phyloP scores from a whole-genome alignment of 139 green algal genomes.

The Ulvella scutata region DNA sequence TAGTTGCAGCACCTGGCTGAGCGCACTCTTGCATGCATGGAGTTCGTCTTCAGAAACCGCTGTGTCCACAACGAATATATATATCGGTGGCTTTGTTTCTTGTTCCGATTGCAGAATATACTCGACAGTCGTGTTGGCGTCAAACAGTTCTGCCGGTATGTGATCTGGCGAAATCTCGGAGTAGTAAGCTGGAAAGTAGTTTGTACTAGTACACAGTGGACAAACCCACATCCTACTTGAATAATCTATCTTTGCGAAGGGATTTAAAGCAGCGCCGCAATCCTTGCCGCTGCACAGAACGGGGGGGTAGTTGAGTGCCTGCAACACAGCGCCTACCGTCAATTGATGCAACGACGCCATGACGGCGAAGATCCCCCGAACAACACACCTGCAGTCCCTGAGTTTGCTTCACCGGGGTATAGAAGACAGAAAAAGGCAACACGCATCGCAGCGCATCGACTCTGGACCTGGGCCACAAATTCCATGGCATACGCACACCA shows the following conservation, averaged over 20 bases:
- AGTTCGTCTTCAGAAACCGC: slow-evolving; percentile 85
- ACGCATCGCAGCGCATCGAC: slow-evolving; percentile 93
- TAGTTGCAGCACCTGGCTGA: slow-evolving; percentile 55
- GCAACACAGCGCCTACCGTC: neutral
- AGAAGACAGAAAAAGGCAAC: slow-evolving; percentile 82
- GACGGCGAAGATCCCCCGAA: neutral
- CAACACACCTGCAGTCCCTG: slow-evolving; percentile 57
- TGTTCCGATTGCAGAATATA: slow-evolving; percentile 57
- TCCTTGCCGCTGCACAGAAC: slow-evolving; percentile 89
- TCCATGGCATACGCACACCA: slow-evolving; percentile 77
- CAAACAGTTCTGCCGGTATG: slow-evolving; percentile 90
- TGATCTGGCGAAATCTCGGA: slow-evolving; percentile 14
- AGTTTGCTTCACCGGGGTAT: slow-evolving; percentile 73
- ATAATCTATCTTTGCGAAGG: slow-evolving; percentile 83
- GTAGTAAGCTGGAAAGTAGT: slow-evolving; percentile 96
- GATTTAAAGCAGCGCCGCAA: slow-evolving; percentile 85
- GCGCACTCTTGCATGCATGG: slow-evolving; percentile 43
- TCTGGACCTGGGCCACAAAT: slow-evolving; percentile 87
- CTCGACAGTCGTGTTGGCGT: slow-evolving; percentile 89
- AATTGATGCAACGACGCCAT: slow-evolving; percentile 6
- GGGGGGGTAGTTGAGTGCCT: slow-evolving; percentile 88
- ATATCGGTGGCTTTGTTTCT: slow-evolving; percentile 54
- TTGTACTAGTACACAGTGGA: slow-evolving; percentile 85
- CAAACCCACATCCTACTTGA: slow-evolving; percentile 86
- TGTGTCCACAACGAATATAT: slow-evolving; percentile 93